phyloP scores from a whole-genome alignment of 2,329 filamentous ascomycete genomes.

The Curvularia sp. region DNA sequence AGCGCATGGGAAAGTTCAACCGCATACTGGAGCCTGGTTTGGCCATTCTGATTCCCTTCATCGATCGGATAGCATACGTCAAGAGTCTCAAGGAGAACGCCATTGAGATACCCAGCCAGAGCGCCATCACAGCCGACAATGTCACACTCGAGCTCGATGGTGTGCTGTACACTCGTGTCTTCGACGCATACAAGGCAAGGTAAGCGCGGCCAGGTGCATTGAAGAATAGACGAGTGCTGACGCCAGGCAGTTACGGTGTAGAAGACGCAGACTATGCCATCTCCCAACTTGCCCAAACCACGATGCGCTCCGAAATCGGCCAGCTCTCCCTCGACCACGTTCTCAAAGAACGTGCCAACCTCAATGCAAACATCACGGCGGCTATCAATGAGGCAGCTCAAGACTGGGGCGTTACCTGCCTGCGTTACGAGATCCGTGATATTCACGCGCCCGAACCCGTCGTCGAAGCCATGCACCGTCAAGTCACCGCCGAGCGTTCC shows the following conservation, averaged over 20 bases:
- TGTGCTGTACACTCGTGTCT: constrained; percentile 92
- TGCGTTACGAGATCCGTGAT: constrained; percentile 97
- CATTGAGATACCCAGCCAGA: constrained; percentile 96
- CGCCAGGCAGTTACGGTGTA: constrained; percentile 78
- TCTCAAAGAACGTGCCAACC: constrained; percentile 91
- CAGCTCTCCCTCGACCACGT: constrained; percentile 97
- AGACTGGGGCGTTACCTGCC: constrained; percentile 94
- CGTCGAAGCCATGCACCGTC: constrained; percentile 96
- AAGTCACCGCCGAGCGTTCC: constrained; percentile 95
- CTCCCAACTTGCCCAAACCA: constrained; percentile 95
- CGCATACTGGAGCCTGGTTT: constrained; percentile 91
- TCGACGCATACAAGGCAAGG: constrained; percentile 98
- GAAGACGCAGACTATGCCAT: constrained; percentile 99
- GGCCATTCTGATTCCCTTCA: constrained; percentile 83
- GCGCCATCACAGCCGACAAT: constrained; percentile 97
- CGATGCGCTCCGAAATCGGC: constrained; percentile 98
- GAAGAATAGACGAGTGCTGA: constrained; percentile 18
- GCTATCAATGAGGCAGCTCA: constrained; percentile 98
- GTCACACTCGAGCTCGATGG: constrained; percentile 96
- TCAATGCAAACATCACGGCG: constrained; percentile 98
- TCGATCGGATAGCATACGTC: constrained; percentile 97
- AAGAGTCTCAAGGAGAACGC: constrained; percentile 96
- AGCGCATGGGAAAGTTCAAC: constrained; percentile 98
- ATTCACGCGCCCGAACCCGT: constrained; percentile 95
- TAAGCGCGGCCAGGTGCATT: constrained; percentile 51